A percentile compares a stretch with the other conserved stretches of the same genome.
Conservation (phyloP, 306 rosid species). For the Quercus agrifolia region DNA sequence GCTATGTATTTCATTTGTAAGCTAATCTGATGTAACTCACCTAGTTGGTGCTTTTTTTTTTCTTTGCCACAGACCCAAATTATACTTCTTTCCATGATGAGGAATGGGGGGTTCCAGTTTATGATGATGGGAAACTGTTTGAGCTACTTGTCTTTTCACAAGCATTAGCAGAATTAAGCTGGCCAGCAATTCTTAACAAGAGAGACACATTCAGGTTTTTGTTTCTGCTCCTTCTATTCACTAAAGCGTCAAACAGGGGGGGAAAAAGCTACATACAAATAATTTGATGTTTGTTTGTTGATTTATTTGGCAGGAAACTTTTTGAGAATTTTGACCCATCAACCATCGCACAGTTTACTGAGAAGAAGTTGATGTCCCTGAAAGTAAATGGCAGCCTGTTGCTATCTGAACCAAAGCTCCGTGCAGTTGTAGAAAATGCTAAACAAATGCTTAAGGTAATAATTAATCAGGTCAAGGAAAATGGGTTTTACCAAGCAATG, state of each 20-base stretch:
- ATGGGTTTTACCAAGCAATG: not conserved
- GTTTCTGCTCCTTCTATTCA: not conserved
- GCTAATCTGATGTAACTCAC: not conserved
- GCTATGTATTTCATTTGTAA: not conserved
- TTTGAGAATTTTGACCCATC: conserved; percentile 75
- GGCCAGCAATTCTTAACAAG: conserved; percentile 70
- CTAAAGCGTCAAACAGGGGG: not conserved
- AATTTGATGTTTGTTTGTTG: conserved; percentile 14
- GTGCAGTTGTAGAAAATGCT: conserved; percentile 83
- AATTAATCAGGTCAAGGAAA: not conserved
- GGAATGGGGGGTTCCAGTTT: conserved; percentile 90
- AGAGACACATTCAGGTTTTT: conserved; percentile 72
- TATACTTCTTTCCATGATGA: conserved; percentile 74
- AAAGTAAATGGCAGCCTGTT: conserved; percentile 59
- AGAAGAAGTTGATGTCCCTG: conserved; percentile 55
- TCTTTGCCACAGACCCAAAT: conserved; percentile 48
- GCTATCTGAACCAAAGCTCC: conserved; percentile 85
- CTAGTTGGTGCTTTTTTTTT: conserved; percentile 3
- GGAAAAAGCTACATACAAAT: not conserved
- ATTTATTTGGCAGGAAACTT: conserved; percentile 47
- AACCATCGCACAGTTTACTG: conserved; percentile 58
- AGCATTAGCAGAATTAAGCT: conserved; percentile 84
- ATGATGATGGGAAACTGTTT: conserved; percentile 73
- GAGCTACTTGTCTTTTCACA: conserved; percentile 80
- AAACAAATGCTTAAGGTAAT: conserved; percentile 74